phyloP scores from a whole-genome alignment of 108 stramenopile species.

The Discostella stelligeroides region DNA sequence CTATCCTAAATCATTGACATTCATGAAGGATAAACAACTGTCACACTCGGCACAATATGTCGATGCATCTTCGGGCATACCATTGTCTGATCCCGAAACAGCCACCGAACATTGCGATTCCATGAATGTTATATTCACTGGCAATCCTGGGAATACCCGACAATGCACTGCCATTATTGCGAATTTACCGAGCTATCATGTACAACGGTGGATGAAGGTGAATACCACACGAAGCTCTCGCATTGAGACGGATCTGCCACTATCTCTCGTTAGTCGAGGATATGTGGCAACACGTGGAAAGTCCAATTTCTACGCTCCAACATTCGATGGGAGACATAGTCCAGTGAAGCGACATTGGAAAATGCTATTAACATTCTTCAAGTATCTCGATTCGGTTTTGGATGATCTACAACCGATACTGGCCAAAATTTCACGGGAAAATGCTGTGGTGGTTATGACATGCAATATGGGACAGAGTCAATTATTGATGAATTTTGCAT shows the following conservation, averaged over 20 bases:
- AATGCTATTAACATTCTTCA: slow-evolving; percentile 49
- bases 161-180: slow-evolving; percentile 78
- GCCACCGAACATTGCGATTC: slow-evolving; percentile 72
- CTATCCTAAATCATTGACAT: slow-evolving; percentile 25
- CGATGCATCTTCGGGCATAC: slow-evolving; percentile 41
- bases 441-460: slow-evolving; percentile 55
- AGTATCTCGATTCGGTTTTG: slow-evolving; percentile 46
- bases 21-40: slow-evolving; percentile 12
- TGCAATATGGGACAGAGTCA: slow-evolving; percentile 57
- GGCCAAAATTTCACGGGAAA: slow-evolving; percentile 50
- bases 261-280: slow-evolving; percentile 55
- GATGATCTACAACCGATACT: slow-evolving; percentile 50
- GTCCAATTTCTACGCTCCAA: background rate
- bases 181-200: slow-evolving; percentile 78
- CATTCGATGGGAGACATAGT: slow-evolving; percentile 22
- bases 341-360: slow-evolving; percentile 49
- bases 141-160: slow-evolving; percentile 24
- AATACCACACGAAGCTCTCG: slow-evolving; percentile 11
- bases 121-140: slow-evolving; percentile 64
- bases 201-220: slow-evolving; percentile 75
- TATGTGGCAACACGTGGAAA: slow-evolving; percentile 11
- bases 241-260: slow-evolving; percentile 44
- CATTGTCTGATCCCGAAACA: slow-evolving; percentile 33
- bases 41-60: slow-evolving; percentile 32
- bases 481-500: slow-evolving; percentile 62